phyloP scores from a whole-genome alignment of 2,329 filamentous ascomycete genomes.

The Penicillium oxalicum region DNA sequence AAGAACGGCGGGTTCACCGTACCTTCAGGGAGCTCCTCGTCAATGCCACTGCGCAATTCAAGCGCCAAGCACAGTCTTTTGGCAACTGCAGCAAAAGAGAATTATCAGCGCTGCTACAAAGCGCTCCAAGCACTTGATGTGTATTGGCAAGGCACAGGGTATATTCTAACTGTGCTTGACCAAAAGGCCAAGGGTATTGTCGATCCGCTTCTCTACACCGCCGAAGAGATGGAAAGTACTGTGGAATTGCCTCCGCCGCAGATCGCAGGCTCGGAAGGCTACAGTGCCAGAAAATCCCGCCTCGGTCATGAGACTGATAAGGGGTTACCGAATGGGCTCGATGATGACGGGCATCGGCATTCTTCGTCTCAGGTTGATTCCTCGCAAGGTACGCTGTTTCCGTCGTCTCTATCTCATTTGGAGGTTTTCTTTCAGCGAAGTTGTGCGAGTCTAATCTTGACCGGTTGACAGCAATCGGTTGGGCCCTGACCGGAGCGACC shows the following conservation, averaged over 20 bases:
- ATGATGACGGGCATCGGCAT: slow-evolving; percentile 9
- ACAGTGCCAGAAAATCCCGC: slow-evolving; percentile 38
- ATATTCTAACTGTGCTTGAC: slow-evolving; percentile 78
- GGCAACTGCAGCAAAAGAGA: slow-evolving; percentile 74
- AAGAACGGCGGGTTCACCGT: slow-evolving; percentile 33
- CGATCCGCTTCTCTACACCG: slow-evolving; percentile 61
- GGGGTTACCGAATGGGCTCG: no score
- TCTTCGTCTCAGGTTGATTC: slow-evolving; percentile 46
- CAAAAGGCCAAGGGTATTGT: slow-evolving; percentile 83
- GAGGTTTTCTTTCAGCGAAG: no score
- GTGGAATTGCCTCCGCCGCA: slow-evolving; percentile 50
- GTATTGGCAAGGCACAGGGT: slow-evolving; percentile 82
- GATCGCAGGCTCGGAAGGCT: slow-evolving; percentile 47
- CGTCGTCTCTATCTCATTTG: no score
- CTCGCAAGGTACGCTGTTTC: slow-evolving; percentile 42
- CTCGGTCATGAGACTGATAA: slow-evolving; percentile 20
- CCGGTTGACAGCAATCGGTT: slow-evolving; percentile 61
- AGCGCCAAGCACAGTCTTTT: slow-evolving; percentile 65
- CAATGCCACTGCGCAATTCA: slow-evolving; percentile 26
- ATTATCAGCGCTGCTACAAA: slow-evolving; percentile 82
- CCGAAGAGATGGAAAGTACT: slow-evolving; percentile 71
- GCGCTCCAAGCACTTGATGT: slow-evolving; percentile 72
- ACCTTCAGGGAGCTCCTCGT: slow-evolving; percentile 27
- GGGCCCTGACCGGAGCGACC: slow-evolving; percentile 81
- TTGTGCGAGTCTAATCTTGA: slow-evolving; percentile 24